These are phyloP conservation scores for Russula sp. DNA, from an alignment of 768 basidiomycete species.

Conservation along the genomic window DNA sequence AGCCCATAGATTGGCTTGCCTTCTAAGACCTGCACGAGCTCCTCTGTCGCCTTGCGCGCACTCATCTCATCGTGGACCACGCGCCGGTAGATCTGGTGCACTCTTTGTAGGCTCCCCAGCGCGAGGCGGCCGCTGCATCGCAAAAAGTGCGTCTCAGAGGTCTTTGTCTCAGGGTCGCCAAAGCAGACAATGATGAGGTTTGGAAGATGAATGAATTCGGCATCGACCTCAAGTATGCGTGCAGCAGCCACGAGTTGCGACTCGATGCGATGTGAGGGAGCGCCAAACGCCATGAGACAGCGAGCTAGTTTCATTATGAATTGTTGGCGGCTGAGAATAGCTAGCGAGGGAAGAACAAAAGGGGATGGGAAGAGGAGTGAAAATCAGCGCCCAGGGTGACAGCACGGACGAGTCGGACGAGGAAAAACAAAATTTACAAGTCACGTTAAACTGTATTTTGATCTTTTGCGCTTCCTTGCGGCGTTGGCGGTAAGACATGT, in stretches of 20 bases:
- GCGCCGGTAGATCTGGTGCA: conserved; percentile 76
- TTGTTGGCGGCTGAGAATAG: conserved; percentile 73
- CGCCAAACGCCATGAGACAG: conserved; percentile 86
- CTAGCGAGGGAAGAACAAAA: conserved; percentile 35
- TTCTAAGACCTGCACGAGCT: conserved; percentile 57
- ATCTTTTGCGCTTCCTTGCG: conserved; percentile 59
- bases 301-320: conserved; percentile 84
- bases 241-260: conserved; percentile 87
- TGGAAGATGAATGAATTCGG: conserved; percentile 85
- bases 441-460: conserved; percentile 69
- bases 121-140: conserved; percentile 72
- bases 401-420: neutral
- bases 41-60: conserved; percentile 64
- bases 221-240: conserved; percentile 82
- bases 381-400: neutral
- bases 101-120: conserved; percentile 77
- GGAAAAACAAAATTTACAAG: conserved; percentile 42
- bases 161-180: conserved; percentile 83
- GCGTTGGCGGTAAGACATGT: conserved; percentile 63
- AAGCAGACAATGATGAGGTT: conserved; percentile 82
- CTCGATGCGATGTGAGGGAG: conserved; percentile 91
- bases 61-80: conserved; percentile 92
- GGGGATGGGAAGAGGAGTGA: neutral
- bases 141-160: conserved; percentile 84
- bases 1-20: conserved; percentile 60